phyloP scores from a whole-genome alignment of 2,329 filamentous ascomycete species.

The Magnaporthales sp. region DNA sequence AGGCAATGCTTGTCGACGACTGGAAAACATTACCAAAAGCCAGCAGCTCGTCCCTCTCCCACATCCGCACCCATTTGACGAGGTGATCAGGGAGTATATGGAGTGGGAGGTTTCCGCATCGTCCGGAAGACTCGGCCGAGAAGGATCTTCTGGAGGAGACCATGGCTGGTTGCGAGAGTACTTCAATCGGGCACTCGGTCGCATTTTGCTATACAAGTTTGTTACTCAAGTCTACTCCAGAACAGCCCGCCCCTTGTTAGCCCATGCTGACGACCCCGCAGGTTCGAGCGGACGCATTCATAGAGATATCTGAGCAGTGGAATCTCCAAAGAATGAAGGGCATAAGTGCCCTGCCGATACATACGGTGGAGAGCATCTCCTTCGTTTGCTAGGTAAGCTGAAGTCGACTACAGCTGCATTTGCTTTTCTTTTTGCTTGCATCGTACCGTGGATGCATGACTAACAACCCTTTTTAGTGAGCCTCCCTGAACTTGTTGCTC shows the following conservation, averaged over 20 bases:
- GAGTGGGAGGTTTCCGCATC: slow-evolving; percentile 59
- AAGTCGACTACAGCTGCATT: not conserved
- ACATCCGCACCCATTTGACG: slow-evolving; percentile 62
- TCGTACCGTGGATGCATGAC: not conserved
- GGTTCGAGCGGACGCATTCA: slow-evolving; percentile 83
- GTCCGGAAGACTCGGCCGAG: slow-evolving; percentile 58
- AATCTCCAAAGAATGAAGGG: slow-evolving; percentile 50
- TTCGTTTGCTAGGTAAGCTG: slow-evolving; percentile 73
- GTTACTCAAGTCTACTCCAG: slow-evolving; percentile 9
- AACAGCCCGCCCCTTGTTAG: not conserved
- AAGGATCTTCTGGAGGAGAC: slow-evolving; percentile 86
- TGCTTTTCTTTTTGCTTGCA: not conserved
- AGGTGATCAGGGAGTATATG: slow-evolving; percentile 75
- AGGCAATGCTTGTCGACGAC: slow-evolving; percentile 89
- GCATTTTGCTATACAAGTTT: slow-evolving; percentile 76
- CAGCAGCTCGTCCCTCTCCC: slow-evolving; percentile 82
- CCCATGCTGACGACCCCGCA: slow-evolving; percentile 20
- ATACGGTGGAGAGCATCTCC: slow-evolving; percentile 88
- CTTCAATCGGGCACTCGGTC: slow-evolving; percentile 82
- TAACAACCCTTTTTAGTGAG: slow-evolving; percentile 48
- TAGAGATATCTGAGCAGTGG: slow-evolving; percentile 66
- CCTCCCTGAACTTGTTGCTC: slow-evolving; percentile 85
- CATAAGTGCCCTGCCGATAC: slow-evolving; percentile 67
- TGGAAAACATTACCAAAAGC: slow-evolving; percentile 98
- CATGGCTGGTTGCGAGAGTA: slow-evolving; percentile 77